Evolutionary conservation across 2,329 filamentous ascomycete genomes (phyloP), one percentile per base, ranked within the genome.

Genomic region (Colletotrichum tropicicola): DNA sequence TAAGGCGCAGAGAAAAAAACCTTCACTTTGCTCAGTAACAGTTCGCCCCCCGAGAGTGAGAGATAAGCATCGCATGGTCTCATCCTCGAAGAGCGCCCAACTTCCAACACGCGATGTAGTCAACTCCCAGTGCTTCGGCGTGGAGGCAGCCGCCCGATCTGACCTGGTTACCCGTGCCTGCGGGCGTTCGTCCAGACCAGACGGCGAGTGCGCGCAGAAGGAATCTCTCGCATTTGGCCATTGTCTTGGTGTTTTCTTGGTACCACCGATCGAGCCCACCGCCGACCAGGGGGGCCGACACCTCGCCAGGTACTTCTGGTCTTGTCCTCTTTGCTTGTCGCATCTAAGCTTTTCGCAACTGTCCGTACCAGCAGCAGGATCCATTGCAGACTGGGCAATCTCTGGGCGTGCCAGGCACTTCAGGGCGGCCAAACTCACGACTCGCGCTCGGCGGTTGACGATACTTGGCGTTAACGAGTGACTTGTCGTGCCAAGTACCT

Each of bases 191-290:
- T 21, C 52, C 28, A 30, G 15, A 45, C 35, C 15, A 17, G 23
- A 32, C 37, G 3, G 10, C 37, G 27, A 44, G 23, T n/a, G 57
- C 49, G 39, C 32, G n/a, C 17, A 35, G 45, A 45, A 59, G 56
- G 48, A 65, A 49, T 41, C 48, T 27, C 30, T 41, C 39, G 45
- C 55, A 43, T 30, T 32, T n/a, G 43, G 48, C 56, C 57, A 48
- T 37, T 28, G 49, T 56, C 62, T 65, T 65, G 62, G 61, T 64
- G 62, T 65, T 65, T 65, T 62, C 62, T 65, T 61, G 62, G 62
- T 62, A 56, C 44, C 61, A 56, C 62, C 21, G 43, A 55, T 61
- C 25, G 28, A 27, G 47, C 25, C 60, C 48, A 30, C 13, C 48
- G 17, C 10, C 30, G 35, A n/a, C 48, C 19, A 25, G 39, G 17